Percentiles rank a stretch among this genome's conserved stretches.
Evolutionary conservation across 805 yeast genomes (phyloP).

Genomic region (Lipomyces yamadae): DNA sequence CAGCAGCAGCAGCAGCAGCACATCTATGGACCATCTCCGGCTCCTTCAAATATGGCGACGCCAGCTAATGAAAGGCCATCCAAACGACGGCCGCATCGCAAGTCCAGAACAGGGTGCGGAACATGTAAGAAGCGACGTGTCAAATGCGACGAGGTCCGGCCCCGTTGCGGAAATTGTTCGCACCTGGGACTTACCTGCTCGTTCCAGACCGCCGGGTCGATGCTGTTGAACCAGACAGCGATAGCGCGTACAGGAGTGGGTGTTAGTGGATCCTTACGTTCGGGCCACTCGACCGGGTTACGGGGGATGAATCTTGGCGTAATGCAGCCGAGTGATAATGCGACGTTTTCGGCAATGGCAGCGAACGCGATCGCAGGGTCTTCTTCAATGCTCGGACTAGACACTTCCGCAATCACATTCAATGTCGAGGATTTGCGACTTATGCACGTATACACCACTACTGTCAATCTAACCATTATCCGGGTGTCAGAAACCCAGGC

Average conservation of each 20-base stretch:
- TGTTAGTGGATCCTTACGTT: background rate
- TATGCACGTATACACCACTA: conserved; percentile 85
- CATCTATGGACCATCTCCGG: background rate
- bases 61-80: background rate
- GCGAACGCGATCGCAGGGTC: background rate
- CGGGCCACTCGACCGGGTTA: background rate
- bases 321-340: background rate
- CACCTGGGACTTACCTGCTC: conserved; percentile 81
- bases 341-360: background rate
- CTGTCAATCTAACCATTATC: conserved; percentile 84
- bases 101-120: conserved; percentile 85
- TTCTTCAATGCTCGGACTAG: conserved; percentile 1
- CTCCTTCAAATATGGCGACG: background rate
- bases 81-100: conserved; percentile 86
- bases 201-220: conserved; percentile 47
- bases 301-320: background rate
- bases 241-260: conserved; percentile 25
- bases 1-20: background rate
- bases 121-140: conserved; percentile 89
- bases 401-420: conserved; percentile 42
- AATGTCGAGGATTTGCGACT: conserved; percentile 78
- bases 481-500: conserved; percentile 88
- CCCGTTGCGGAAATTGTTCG: conserved; percentile 76
- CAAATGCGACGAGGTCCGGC: conserved; percentile 88
- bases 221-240: conserved; percentile 26